Base-by-base conservation (phyloP, 1,139 yeast genomes). In the Arxiozyma telluris region DNA sequence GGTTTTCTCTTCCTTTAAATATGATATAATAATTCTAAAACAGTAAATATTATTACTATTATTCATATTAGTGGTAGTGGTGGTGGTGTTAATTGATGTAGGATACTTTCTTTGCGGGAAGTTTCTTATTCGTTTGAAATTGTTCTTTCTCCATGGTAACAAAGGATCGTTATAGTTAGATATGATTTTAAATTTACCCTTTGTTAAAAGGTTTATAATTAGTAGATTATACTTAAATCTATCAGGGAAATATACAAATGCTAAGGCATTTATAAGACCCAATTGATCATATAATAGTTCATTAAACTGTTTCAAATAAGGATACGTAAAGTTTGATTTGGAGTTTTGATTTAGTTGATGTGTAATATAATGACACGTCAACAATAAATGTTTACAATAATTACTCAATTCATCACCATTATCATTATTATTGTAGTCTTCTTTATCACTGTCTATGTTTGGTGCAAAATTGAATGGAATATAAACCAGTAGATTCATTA, bases 181-280 rank as follows among this genome's bases (percentile, higher is more conserved):
- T 2, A 47, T 44, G 18, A 51, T 23, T 47, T 48, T 52, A 39
- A 54, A 44, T 41, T 47, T 50, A 21, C 49, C 50, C 34, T 46
- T 46, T 2, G 47, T 47, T 20, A 48, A 30, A 17, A 50, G 46
- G 21, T 44, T 38, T 20, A 50, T 48, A 27, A 54, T 49, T 23
- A 50, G 44, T 25, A 57, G 51, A 53, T 66, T 69, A 50, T 64
- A 66, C 47, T 63, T 57, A 7, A 57, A 57, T 9, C 59, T 59
- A 52, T 62, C 66, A 8, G 66, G 64, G 43, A 68, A 47, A 52
- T 61, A 66, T 53, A 64, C 58, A 44, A 62, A 65, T 21, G 69
- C 64, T 49, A 58, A 65, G 21, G 71, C 71, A 50, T 61, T 60
- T 44, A 67, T 46, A 54, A 66, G 65, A 17, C 71, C 71, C 44